A percentile compares a stretch with the other conserved stretches of the same genome.
Conservation (phyloP, 768 basidiomycete species). For the Chalciporus chontae region DNA sequence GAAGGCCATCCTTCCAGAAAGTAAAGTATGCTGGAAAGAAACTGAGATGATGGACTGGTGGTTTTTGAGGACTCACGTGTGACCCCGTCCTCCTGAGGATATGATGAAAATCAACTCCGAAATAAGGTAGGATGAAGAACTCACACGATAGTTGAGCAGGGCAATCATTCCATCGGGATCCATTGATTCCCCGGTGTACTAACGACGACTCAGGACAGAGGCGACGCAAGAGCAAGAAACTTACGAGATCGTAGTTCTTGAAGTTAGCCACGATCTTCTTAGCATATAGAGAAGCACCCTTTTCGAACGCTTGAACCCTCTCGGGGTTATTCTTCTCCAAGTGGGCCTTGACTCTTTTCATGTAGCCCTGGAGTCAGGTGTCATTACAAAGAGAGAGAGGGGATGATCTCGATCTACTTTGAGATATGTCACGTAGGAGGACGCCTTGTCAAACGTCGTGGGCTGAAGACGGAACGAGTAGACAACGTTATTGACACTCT, state of each 20-base stretch:
- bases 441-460: constrained; percentile 88
- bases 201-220: background rate
- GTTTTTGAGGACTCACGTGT: constrained; percentile 59
- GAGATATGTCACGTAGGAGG: constrained; percentile 76
- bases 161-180: constrained; percentile 92
- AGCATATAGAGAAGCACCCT: constrained; percentile 67
- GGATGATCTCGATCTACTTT: constrained; percentile 45
- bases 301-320: constrained; percentile 74
- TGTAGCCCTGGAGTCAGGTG: constrained; percentile 62
- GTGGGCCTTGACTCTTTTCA: constrained; percentile 82
- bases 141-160: constrained; percentile 88
- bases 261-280: constrained; percentile 91
- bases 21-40: constrained; percentile 71
- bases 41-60: constrained; percentile 5
- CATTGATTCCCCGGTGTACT: constrained; percentile 76
- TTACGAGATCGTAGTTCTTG: constrained; percentile 91
- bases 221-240: constrained; percentile 21
- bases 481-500: constrained; percentile 82
- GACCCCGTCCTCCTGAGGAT: constrained; percentile 63
- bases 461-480: constrained; percentile 86
- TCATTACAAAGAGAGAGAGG: background rate
- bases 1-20: constrained; percentile 95
- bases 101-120: constrained; percentile 7
- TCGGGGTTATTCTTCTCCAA: constrained; percentile 54
- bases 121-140: constrained; percentile 18